A percentile compares a stretch with the other conserved stretches of the same genome.
phyloP scores from a whole-genome alignment of 148 eudicot species.

The Rhododendron henanense region DNA sequence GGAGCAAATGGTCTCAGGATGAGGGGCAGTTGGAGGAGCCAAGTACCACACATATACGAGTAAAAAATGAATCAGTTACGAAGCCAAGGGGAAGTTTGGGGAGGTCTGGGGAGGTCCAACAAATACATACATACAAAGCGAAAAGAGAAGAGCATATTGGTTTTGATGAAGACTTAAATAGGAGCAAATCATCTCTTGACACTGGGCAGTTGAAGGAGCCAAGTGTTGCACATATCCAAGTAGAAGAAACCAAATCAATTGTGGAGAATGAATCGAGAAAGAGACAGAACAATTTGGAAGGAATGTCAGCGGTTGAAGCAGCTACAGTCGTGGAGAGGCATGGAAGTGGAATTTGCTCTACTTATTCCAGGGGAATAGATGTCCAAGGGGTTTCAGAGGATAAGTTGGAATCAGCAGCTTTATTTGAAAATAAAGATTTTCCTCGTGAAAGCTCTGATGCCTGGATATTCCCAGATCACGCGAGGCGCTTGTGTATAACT shows the following conservation, averaged over 20 bases:
- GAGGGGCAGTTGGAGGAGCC: slow-evolving; percentile 1
- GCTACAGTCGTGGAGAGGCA: slow-evolving; percentile 7
- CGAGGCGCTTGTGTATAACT: slow-evolving; percentile 41
- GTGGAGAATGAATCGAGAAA: background rate
- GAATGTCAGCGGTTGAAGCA: background rate
- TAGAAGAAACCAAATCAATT: background rate
- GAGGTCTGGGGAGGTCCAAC: background rate
- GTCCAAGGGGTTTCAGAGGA: slow-evolving; percentile 9
- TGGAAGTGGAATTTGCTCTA: slow-evolving; percentile 19
- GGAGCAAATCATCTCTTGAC: slow-evolving; percentile 9
- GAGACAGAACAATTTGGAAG: background rate
- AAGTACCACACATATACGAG: background rate
- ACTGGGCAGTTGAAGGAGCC: slow-evolving; percentile 4
- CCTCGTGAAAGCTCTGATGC: slow-evolving; percentile 30
- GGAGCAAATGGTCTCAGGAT: slow-evolving; percentile 10
- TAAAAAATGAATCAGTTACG: background rate
- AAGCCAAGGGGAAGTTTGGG: background rate
- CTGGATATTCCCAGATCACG: slow-evolving; percentile 66
- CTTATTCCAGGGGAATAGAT: slow-evolving; percentile 9
- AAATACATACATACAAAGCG: slow-evolving; percentile 13
- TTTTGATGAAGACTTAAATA: background rate
- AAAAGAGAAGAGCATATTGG: slow-evolving; percentile 17
- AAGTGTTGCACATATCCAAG: background rate
- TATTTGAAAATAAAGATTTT: slow-evolving; percentile 16
- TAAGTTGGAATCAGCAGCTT: slow-evolving; percentile 19